These are phyloP conservation scores for Fomitopsis serialis DNA, from an alignment of 768 basidiomycete genomes.

Conservation along the genomic window DNA sequence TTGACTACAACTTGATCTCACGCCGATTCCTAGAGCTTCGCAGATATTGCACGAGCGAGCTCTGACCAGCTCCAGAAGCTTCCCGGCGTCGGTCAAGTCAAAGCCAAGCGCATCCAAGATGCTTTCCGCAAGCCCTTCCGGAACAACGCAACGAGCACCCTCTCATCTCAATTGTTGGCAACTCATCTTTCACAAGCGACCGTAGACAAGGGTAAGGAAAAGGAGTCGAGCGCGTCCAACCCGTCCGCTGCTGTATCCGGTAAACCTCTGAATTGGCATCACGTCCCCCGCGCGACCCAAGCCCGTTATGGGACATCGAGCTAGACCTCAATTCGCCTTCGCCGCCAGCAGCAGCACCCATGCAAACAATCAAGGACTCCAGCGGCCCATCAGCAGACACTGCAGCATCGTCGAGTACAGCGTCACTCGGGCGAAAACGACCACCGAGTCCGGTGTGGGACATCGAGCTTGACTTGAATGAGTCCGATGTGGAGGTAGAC, in stretches of 20 bases:
- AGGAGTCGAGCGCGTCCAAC: not conserved
- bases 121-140: constrained; percentile 89
- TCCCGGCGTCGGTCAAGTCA: constrained; percentile 92
- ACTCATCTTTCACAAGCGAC: not conserved
- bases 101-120: constrained; percentile 86
- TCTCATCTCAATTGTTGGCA: constrained; percentile 2
- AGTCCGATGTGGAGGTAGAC: constrained; percentile 4
- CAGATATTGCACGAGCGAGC: constrained; percentile 69
- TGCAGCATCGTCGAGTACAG: not conserved
- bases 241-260: not conserved
- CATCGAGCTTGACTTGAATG: constrained; percentile 42
- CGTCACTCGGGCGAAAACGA: constrained; percentile 9
- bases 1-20: constrained; percentile 3
- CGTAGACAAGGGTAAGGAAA: constrained; percentile 5
- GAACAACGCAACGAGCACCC: constrained; percentile 50
- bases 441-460: constrained; percentile 29
- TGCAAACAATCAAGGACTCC: constrained; percentile 3
- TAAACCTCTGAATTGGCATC: not conserved
- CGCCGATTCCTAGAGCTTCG: constrained; percentile 61
- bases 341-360: constrained; percentile 13
- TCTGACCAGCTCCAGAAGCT: constrained; percentile 72
- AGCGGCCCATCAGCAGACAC: not conserved
- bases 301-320: constrained; percentile 74
- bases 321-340: constrained; percentile 38
- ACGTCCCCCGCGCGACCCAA: constrained; percentile 35